Percentiles rank a stretch among this genome's conserved stretches.
These are phyloP conservation scores for Botrytis hyacinthi DNA, from an alignment of 2,329 filamentous ascomycete species.

Conservation along the genomic window DNA sequence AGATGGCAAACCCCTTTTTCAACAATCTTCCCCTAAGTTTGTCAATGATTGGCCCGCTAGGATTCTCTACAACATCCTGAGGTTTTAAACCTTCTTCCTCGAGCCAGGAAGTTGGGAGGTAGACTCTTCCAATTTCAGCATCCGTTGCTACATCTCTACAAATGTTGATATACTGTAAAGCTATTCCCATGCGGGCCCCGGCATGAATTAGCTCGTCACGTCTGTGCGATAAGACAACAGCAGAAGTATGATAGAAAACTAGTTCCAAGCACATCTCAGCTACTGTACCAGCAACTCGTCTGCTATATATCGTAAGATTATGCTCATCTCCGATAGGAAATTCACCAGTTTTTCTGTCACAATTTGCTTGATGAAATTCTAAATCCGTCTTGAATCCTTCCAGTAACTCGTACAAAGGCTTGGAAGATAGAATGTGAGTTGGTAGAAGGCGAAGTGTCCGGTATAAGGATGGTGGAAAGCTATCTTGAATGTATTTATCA, in stretches of 20 bases:
- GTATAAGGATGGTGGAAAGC: conserved; percentile 34
- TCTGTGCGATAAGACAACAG: conserved; percentile 31
- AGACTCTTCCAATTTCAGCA: conserved; percentile 63
- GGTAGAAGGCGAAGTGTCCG: conserved; percentile 60
- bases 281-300: conserved; percentile 70
- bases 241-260: conserved; percentile 55
- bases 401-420: conserved; percentile 62
- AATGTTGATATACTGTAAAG: conserved; percentile 76
- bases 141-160: conserved; percentile 70
- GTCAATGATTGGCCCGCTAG: conserved; percentile 48
- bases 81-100: conserved; percentile 54
- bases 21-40: conserved; percentile 54
- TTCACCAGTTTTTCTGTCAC: conserved; percentile 26
- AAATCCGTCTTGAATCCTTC: conserved; percentile 69
- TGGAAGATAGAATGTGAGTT: conserved; percentile 51
- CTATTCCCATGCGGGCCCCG: conserved; percentile 66
- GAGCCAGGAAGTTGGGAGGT: conserved; percentile 65
- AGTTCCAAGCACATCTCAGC: conserved; percentile 67
- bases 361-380: conserved; percentile 44
- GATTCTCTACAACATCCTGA: conserved; percentile 52
- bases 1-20: conserved; percentile 59
- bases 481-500: conserved; percentile 28
- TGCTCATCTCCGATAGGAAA: conserved; percentile 58
- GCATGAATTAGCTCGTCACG: conserved; percentile 50
- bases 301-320: conserved; percentile 61